Conservation (phyloP, 306 rosid genomes). For the Nissolia schottii region DNA sequence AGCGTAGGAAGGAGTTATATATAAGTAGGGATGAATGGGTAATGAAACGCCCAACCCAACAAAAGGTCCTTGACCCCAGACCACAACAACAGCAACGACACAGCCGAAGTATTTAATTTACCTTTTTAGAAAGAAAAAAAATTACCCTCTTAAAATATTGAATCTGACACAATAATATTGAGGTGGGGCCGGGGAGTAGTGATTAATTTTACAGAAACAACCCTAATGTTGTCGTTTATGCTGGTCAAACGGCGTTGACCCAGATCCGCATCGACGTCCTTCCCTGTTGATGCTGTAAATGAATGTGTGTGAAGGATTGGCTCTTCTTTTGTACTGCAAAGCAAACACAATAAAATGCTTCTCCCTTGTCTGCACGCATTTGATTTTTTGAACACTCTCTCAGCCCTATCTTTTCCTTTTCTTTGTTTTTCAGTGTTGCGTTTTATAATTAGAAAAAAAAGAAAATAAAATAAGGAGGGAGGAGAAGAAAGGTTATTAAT, state of each 20-base stretch:
- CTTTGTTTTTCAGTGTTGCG: background rate
- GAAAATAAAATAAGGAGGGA: no score
- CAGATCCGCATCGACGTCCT: slow-evolving; percentile 45
- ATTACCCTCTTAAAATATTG: background rate
- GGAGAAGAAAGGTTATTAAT: background rate
- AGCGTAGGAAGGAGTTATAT: slow-evolving; percentile 29
- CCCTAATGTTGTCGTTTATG: slow-evolving; percentile 36
- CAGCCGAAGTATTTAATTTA: slow-evolving; percentile 35
- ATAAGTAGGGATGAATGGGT: background rate
- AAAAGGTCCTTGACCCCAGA: slow-evolving; percentile 17
- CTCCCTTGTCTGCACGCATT: slow-evolving; percentile 46
- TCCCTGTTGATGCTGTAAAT: slow-evolving; percentile 14
- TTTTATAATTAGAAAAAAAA: background rate
- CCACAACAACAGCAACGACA: slow-evolving; percentile 47
- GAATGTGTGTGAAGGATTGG: background rate
- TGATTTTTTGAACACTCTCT: slow-evolving; percentile 20
- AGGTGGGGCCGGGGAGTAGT: slow-evolving; percentile 5
- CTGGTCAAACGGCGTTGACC: slow-evolving; percentile 67
- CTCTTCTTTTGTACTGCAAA: slow-evolving; percentile 26
- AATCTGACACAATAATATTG: slow-evolving; percentile 5
- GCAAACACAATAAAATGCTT: slow-evolving; percentile 32
- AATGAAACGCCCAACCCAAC: background rate
- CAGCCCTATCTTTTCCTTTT: background rate
- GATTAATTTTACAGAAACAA: slow-evolving; percentile 25
- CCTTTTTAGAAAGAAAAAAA: background rate